Evolutionary conservation across 2,329 filamentous ascomycete genomes (phyloP).

Genomic region (Byssothecium circinans): DNA sequence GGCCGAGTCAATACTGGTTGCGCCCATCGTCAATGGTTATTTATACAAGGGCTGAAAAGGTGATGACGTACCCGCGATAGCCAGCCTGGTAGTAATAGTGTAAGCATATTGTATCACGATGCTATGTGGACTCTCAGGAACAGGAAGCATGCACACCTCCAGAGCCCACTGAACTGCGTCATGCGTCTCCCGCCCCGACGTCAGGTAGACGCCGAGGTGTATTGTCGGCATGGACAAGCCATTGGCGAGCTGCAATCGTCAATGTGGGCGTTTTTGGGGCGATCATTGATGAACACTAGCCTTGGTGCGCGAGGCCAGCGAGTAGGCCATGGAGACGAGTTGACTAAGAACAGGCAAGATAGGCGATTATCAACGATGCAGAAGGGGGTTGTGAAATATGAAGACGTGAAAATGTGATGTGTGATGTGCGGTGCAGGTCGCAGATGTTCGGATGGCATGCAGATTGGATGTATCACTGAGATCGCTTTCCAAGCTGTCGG

Average conservation of each 20-base stretch:
- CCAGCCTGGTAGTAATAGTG: conserved; percentile 43
- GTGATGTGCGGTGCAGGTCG: conserved; percentile 13
- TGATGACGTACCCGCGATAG: conserved; percentile 46
- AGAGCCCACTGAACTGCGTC: conserved; percentile 62
- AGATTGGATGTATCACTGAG: conserved; percentile 1
- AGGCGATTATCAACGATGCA: conserved; percentile 31
- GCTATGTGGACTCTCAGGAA: conserved; percentile 13
- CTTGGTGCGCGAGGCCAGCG: conserved; percentile 49
- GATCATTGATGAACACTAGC: no score
- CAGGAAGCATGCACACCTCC: conserved; percentile 43
- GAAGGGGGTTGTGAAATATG: conserved; percentile 15
- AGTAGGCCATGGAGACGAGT: conserved; percentile 17
- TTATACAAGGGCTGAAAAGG: conserved; percentile 13
- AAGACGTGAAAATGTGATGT: conserved; percentile 9
- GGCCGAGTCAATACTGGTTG: conserved; percentile 57
- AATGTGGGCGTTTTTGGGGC: conserved; percentile 17
- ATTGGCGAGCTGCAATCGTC: conserved; percentile 53
- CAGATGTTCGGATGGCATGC: conserved; percentile 29
- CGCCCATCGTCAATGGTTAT: conserved; percentile 24
- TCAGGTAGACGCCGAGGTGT: conserved; percentile 74
- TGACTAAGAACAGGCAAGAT: conserved; percentile 8
- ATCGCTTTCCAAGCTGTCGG: conserved; percentile 16
- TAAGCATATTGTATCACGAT: not conserved
- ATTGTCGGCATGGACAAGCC: conserved; percentile 69
- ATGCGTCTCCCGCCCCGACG: conserved; percentile 62